These are phyloP conservation scores for Myxozyma lipomycoides DNA, from an alignment of 805 yeast genomes.

Conservation along the genomic window DNA sequence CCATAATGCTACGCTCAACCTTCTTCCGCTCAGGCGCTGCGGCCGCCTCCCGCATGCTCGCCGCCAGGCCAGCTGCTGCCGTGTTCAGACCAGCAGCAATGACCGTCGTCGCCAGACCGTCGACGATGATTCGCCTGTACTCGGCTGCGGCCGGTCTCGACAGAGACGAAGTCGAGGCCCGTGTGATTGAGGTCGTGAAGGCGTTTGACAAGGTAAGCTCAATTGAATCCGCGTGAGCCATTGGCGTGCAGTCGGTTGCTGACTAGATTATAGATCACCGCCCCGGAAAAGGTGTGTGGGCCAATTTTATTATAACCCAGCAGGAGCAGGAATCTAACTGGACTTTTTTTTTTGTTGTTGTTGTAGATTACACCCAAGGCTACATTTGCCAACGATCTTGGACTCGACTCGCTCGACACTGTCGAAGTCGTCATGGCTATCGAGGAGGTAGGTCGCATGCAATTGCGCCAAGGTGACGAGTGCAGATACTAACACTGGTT, in stretches of 20 bases:
- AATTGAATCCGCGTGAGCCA: not conserved
- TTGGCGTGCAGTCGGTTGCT: conserved; percentile 11
- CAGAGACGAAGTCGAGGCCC: conserved; percentile 72
- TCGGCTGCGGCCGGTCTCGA: conserved; percentile 60
- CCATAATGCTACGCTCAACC: not conserved
- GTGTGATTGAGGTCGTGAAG: conserved; percentile 75
- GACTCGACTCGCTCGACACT: conserved; percentile 90
- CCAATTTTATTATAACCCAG: not conserved
- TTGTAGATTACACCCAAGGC: conserved; percentile 41
- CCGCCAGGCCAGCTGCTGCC: not conserved
- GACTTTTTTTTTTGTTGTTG: conserved; percentile 1
- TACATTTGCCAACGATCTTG: conserved; percentile 54
- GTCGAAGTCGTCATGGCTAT: conserved; percentile 95
- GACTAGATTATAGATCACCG: conserved; percentile 26
- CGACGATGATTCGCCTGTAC: conserved; percentile 43
- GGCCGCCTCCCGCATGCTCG: conserved; percentile 7
- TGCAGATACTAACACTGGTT: not conserved
- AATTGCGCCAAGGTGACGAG: not conserved
- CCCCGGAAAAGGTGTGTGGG: conserved; percentile 27
- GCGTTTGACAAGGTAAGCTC: conserved; percentile 57
- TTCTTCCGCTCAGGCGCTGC: conserved; percentile 6
- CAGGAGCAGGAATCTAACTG: not conserved
- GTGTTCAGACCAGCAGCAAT: not conserved
- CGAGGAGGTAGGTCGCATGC: conserved; percentile 57
- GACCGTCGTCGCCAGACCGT: not conserved